These are phyloP conservation scores for Jaminaea rosea DNA, from an alignment of 1,284 basidiomycete genomes.

Conservation along the genomic window DNA sequence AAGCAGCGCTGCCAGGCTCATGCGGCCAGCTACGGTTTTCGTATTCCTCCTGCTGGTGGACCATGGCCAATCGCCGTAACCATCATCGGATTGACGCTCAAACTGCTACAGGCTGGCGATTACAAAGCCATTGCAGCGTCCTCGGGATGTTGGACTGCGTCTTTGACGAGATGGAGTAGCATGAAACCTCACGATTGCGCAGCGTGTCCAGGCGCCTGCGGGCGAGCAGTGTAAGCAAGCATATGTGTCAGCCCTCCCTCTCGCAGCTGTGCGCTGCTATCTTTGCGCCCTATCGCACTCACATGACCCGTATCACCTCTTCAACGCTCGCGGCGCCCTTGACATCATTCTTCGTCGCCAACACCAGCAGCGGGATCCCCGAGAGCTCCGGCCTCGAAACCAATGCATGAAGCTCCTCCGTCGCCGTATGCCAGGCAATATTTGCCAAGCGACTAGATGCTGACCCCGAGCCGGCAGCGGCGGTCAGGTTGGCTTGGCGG, in stretches of 20 bases:
- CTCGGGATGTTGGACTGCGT: not conserved
- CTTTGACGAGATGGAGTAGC: constrained; percentile 1
- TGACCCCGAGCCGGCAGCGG: constrained; percentile 1
- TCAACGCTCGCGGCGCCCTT: constrained; percentile 69
- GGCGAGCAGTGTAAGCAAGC: constrained; percentile 15
- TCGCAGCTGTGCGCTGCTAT: no score
- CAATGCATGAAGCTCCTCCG: constrained; percentile 80
- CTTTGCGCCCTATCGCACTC: no score
- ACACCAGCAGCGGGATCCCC: constrained; percentile 79
- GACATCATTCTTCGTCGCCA: constrained; percentile 93
- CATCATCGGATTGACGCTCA: no score
- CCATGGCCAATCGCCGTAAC: no score
- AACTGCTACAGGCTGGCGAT: not conserved
- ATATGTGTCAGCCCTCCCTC: no score
- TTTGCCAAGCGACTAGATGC: not conserved
- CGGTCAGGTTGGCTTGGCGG: constrained; percentile 51
- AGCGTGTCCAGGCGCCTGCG: constrained; percentile 13
- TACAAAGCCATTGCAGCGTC: constrained; percentile 1
- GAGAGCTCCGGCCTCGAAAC: constrained; percentile 63
- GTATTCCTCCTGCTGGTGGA: no score
- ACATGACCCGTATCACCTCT: constrained; percentile 76
- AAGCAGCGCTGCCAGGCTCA: no score
- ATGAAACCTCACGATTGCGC: not conserved
- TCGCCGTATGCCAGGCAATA: constrained; percentile 54
- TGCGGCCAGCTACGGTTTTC: no score